Evolutionary conservation across 305 asterid species (phyloP).

Genomic region (Solanum hybrid): DNA sequence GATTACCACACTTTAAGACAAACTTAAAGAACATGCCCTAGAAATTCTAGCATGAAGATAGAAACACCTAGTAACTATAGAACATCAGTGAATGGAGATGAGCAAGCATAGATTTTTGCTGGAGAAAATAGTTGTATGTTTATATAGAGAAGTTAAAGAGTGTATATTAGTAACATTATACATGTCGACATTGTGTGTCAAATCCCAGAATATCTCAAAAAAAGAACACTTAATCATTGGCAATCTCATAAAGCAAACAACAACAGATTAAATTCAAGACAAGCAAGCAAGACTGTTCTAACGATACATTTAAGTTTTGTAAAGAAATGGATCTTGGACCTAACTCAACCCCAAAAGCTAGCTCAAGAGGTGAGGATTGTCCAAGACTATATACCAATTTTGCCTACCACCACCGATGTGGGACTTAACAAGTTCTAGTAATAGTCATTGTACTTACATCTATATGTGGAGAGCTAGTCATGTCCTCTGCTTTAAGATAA

Average conservation of each 20-base stretch:
- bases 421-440: background rate
- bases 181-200: background rate
- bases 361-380: background rate
- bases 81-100: background rate
- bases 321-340: background rate
- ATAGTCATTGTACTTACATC: background rate
- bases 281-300: background rate
- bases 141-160: background rate
- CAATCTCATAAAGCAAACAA: background rate
- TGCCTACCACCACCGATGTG: background rate
- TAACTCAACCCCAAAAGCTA: background rate
- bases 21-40: background rate
- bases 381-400: background rate
- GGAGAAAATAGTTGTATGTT: background rate
- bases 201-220: background rate
- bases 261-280: background rate
- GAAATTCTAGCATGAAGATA: background rate
- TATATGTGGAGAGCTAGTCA: background rate
- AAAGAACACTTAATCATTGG: background rate
- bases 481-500: background rate
- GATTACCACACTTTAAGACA: background rate
- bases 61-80: background rate
- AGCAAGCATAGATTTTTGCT: background rate
- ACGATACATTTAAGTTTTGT: background rate
- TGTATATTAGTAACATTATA: background rate